These are phyloP conservation scores for Dissophora globulifera DNA, from an alignment of 192 early-diverging fungal genomes.

Conservation along the genomic window DNA sequence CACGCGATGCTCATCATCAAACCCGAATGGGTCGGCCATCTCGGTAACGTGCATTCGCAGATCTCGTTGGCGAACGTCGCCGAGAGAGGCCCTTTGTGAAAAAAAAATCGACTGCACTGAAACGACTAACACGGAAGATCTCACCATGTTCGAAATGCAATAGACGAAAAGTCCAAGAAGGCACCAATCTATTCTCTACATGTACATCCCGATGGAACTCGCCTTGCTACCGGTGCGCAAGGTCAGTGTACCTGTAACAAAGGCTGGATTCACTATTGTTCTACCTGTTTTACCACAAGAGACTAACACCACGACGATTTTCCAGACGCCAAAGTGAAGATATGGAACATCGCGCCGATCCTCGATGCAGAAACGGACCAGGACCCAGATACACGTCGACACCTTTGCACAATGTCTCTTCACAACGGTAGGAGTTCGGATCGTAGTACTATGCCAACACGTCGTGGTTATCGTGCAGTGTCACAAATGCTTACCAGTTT, in stretches of 20 bases:
- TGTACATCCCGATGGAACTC: conserved; percentile 83
- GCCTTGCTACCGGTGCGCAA: conserved; percentile 88
- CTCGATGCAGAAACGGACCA: conserved; percentile 58
- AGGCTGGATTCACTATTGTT: no score
- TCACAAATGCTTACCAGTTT: no score
- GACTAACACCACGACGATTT: no score
- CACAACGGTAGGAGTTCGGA: conserved; percentile 79
- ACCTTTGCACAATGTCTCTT: conserved; percentile 81
- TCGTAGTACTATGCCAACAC: no score
- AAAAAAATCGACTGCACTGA: not conserved
- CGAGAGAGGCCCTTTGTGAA: no score
- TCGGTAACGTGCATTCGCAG: conserved; percentile 11
- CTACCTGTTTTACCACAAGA: no score
- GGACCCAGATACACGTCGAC: conserved; percentile 62
- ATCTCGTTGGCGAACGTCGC: no score
- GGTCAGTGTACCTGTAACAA: conserved; percentile 49
- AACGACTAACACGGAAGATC: not conserved
- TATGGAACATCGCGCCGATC: conserved; percentile 87
- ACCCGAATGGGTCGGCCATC: conserved; percentile 49
- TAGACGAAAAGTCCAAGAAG: conserved; percentile 57
- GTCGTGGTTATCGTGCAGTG: no score
- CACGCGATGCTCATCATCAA: conserved; percentile 45
- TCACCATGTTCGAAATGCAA: not conserved
- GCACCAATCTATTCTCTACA: conserved; percentile 86
- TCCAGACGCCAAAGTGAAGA: conserved; percentile 85